Evolutionary conservation across 75 land plant species (phyloP).

Genomic region (Pseudotsuga menziesii): DNA sequence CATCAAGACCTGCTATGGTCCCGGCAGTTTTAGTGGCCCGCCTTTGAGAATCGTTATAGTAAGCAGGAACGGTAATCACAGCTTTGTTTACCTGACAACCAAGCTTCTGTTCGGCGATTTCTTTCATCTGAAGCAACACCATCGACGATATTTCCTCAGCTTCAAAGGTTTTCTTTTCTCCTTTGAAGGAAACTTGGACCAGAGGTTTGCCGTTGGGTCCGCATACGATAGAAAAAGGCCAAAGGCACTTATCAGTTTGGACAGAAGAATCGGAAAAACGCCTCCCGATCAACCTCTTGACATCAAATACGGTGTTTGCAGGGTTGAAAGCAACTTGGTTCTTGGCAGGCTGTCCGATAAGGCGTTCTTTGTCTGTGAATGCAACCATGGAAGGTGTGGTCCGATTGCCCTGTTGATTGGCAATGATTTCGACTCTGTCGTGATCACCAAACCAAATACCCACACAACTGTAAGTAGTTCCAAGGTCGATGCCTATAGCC

Average conservation of each 20-base stretch:
- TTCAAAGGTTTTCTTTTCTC: constrained; percentile 17
- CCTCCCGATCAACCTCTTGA: constrained; percentile 38
- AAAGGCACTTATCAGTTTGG: constrained; percentile 10
- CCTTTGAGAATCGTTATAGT: constrained; percentile 12
- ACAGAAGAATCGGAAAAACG: constrained; percentile 24
- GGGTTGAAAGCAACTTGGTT: constrained; percentile 44
- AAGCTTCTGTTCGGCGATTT: constrained; percentile 12
- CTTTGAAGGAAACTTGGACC: constrained; percentile 12
- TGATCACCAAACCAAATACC: constrained; percentile 44
- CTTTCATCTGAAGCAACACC: constrained; percentile 15
- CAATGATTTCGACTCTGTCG: constrained; percentile 32
- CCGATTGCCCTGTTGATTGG: constrained; percentile 49
- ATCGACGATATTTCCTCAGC: constrained; percentile 31
- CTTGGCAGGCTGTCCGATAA: constrained; percentile 49
- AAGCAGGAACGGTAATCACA: constrained; percentile 16
- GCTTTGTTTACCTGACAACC: constrained; percentile 12
- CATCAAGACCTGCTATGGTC: constrained; percentile 20
- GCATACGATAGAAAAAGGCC: constrained; percentile 16
- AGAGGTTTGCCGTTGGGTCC: constrained; percentile 21
- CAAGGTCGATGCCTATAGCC: constrained; percentile 38
- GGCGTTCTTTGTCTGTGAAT: constrained; percentile 36
- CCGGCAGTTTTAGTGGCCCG: constrained; percentile 32
- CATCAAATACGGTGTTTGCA: constrained; percentile 44
- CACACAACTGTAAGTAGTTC: constrained; percentile 47
- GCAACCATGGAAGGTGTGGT: constrained; percentile 50